Conservation (phyloP, 2,329 filamentous ascomycete species). For the Aspergillus sp. region DNA sequence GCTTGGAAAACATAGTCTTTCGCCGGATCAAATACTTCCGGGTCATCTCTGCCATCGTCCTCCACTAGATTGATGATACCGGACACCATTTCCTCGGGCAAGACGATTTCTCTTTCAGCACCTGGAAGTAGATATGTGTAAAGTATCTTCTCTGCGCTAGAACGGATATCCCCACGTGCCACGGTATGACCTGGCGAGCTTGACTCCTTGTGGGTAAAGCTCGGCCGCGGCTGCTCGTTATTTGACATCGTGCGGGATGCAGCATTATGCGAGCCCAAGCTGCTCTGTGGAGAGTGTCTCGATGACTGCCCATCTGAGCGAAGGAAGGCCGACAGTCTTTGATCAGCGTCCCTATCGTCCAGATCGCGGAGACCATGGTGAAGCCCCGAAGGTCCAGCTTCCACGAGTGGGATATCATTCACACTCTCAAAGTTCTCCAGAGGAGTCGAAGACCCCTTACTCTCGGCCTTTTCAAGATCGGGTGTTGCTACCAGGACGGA, state of each 20-base stretch:
- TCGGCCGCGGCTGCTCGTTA: conserved; percentile 53
- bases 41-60: conserved; percentile 87
- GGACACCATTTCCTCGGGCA: conserved; percentile 82
- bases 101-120: conserved; percentile 93
- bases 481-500: conserved; percentile 93
- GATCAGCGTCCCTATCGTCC: conserved; percentile 77
- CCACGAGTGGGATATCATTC: conserved; percentile 55
- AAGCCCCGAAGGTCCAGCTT: conserved; percentile 56
- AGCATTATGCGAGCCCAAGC: conserved; percentile 49
- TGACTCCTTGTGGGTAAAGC: conserved; percentile 68
- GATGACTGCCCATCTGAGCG: conserved; percentile 56
- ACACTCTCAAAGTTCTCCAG: conserved; percentile 70
- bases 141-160: conserved; percentile 96
- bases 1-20: conserved; percentile 99
- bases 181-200: conserved; percentile 82
- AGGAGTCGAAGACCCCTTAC: conserved; percentile 80
- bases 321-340: conserved; percentile 87
- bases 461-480: conserved; percentile 76
- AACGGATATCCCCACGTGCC: conserved; percentile 82
- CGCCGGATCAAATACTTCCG: conserved; percentile 93
- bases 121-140: conserved; percentile 94
- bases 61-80: conserved; percentile 88
- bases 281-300: conserved; percentile 56
- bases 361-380: conserved; percentile 61
- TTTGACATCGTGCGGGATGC: conserved; percentile 37